phyloP scores from a whole-genome alignment of 495 filamentous ascomycete genomes.

The Neurospora sp. region DNA sequence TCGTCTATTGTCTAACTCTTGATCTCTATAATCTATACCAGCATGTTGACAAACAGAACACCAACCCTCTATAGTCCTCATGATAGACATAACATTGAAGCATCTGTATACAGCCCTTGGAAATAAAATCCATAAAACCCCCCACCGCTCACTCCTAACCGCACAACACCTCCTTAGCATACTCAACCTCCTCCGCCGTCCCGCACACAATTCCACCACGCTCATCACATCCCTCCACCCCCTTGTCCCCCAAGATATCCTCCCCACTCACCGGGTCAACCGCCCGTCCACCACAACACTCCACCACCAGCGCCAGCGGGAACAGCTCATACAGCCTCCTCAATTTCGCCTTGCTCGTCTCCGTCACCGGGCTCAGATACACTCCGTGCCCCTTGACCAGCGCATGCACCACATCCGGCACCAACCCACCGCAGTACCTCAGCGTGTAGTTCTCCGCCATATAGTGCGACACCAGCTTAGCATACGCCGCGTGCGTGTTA shows the following conservation, averaged over 20 bases:
- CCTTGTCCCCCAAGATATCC: slow-evolving; percentile 23
- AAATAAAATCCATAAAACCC: background rate
- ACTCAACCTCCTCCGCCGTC: slow-evolving; percentile 34
- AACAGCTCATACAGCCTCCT: slow-evolving; percentile 40
- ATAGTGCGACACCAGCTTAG: slow-evolving; percentile 29
- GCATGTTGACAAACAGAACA: background rate
- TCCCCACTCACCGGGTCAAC: slow-evolving; percentile 31
- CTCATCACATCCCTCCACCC: slow-evolving; percentile 32
- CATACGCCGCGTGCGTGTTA: slow-evolving; percentile 31
- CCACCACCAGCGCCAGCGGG: slow-evolving; percentile 41
- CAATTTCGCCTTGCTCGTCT: slow-evolving; percentile 37
- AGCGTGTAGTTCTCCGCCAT: slow-evolving; percentile 37
- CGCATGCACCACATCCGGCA: slow-evolving; percentile 43
- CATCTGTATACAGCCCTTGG: background rate
- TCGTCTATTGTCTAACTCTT: background rate
- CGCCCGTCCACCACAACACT: slow-evolving; percentile 41
- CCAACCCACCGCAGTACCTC: slow-evolving; percentile 42
- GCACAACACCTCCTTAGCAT: background rate
- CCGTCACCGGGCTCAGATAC: slow-evolving; percentile 40
- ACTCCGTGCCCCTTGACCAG: slow-evolving; percentile 43
- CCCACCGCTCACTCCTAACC: background rate
- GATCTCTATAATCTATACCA: background rate
- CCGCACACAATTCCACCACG: slow-evolving; percentile 40
- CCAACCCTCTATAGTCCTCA: background rate
- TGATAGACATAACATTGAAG: background rate